Conservation (phyloP, 805 yeast genomes). For the Ogataea philodendri region DNA sequence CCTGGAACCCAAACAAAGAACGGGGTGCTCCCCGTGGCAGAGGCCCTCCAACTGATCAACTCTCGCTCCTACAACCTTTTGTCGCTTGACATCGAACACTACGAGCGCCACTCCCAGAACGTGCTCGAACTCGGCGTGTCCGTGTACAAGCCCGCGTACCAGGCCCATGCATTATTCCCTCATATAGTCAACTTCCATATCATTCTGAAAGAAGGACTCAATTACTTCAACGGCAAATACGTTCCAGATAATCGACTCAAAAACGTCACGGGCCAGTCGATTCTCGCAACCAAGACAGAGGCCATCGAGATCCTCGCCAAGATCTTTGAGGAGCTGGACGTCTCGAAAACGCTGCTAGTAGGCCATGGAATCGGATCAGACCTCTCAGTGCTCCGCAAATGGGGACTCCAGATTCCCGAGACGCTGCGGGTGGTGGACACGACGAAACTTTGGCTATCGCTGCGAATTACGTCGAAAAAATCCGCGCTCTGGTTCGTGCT, state of each 20-base stretch:
- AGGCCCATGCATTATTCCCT: slow-evolving; percentile 30
- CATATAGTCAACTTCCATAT: slow-evolving; percentile 31
- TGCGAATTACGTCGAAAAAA: slow-evolving; percentile 15
- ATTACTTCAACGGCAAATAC: slow-evolving; percentile 22
- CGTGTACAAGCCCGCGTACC: slow-evolving; percentile 32
- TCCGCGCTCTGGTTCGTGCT: slow-evolving; percentile 26
- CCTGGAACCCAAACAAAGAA: neutral
- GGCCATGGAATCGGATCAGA: slow-evolving; percentile 34
- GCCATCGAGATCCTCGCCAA: slow-evolving; percentile 18
- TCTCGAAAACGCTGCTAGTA: slow-evolving; percentile 22
- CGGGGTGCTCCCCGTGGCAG: slow-evolving; percentile 18
- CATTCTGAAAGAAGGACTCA: slow-evolving; percentile 24
- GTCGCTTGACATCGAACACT: slow-evolving; percentile 31
- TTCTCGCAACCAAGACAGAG: slow-evolving; percentile 17
- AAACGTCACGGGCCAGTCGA: slow-evolving; percentile 32
- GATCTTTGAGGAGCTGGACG: slow-evolving; percentile 17
- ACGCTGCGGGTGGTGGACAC: slow-evolving; percentile 32
- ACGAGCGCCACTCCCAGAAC: slow-evolving; percentile 13
- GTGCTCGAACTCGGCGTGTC: slow-evolving; percentile 33
- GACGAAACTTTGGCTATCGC: slow-evolving; percentile 26
- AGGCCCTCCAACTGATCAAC: slow-evolving; percentile 26
- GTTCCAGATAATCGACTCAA: slow-evolving; percentile 30
- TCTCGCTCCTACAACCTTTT: slow-evolving; percentile 22
- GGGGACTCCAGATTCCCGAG: slow-evolving; percentile 20
- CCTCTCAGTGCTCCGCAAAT: slow-evolving; percentile 18